These are phyloP conservation scores for Cadophora sp. DNA, from an alignment of 2,329 filamentous ascomycete species.

Conservation along the genomic window DNA sequence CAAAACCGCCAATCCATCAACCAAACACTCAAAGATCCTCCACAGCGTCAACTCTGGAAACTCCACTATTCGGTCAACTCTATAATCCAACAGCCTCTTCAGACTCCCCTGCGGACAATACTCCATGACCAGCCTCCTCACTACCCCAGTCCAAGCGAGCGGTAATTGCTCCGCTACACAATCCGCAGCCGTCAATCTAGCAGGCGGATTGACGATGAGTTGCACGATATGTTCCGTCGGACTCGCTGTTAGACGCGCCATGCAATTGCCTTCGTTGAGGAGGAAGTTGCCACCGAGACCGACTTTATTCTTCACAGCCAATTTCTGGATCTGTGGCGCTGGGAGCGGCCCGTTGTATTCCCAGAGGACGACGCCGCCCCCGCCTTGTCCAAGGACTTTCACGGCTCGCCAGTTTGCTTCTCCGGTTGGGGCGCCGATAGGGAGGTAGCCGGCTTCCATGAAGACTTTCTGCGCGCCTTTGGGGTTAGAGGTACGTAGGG, in stretches of 20 bases:
- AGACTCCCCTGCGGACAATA: slow-evolving; percentile 8
- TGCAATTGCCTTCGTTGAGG: not conserved
- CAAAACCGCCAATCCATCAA: slow-evolving; percentile 13
- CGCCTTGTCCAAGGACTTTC: slow-evolving; percentile 13
- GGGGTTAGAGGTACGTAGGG: not conserved
- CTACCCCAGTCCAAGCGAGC: not conserved
- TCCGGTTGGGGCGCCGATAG: not conserved
- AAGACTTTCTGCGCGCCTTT: not conserved
- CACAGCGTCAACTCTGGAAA: slow-evolving; percentile 22
- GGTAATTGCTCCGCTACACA: not conserved
- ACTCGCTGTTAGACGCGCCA: not conserved
- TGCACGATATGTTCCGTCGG: slow-evolving; percentile 1
- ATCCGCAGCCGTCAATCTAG: not conserved
- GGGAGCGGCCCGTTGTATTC: not conserved
- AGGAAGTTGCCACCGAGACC: not conserved
- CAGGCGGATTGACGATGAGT: not conserved
- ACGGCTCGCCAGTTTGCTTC: slow-evolving; percentile 3
- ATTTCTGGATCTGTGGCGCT: not conserved
- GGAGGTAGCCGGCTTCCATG: not conserved
- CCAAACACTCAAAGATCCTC: slow-evolving; percentile 22
- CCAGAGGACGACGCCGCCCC: not conserved
- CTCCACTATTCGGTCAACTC: not conserved
- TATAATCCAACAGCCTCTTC: not conserved
- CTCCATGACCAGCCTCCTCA: not conserved
- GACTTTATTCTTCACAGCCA: not conserved